Evolutionary conservation across 352 stramenopile species (phyloP).

Genomic region (Phytophthora rubi): DNA sequence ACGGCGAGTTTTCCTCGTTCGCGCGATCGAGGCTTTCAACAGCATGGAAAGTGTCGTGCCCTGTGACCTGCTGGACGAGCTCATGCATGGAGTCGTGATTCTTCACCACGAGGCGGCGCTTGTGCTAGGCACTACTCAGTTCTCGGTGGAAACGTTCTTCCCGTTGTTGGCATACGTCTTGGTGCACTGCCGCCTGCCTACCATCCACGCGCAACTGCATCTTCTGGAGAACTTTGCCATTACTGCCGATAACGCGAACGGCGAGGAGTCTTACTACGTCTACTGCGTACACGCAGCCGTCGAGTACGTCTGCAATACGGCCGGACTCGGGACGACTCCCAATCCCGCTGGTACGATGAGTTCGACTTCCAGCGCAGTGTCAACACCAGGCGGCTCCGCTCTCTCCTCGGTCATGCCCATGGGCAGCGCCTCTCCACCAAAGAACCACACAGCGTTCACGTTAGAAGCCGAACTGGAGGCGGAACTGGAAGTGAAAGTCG

Average conservation of each 20-base stretch:
- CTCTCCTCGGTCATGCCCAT: conserved; percentile 32
- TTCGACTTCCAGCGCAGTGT: conserved; percentile 28
- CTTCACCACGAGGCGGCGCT: conserved; percentile 85
- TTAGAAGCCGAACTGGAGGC: conserved; percentile 24
- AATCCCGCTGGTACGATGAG: conserved; percentile 17
- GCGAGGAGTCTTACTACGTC: conserved; percentile 90
- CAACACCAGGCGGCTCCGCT: conserved; percentile 26
- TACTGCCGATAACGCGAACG: conserved; percentile 76
- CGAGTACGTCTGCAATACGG: conserved; percentile 85
- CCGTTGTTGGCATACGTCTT: conserved; percentile 84
- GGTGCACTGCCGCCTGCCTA: conserved; percentile 72
- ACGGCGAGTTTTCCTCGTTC: conserved; percentile 59
- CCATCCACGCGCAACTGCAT: conserved; percentile 83
- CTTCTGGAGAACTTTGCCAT: conserved; percentile 88
- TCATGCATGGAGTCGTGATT: conserved; percentile 87
- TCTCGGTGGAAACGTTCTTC: conserved; percentile 89
- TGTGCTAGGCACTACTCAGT: conserved; percentile 88
- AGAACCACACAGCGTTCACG: conserved; percentile 22
- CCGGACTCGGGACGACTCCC: conserved; percentile 29
- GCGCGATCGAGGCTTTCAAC: conserved; percentile 82
- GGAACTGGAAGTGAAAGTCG: conserved; percentile 25
- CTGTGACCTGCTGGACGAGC: conserved; percentile 84
- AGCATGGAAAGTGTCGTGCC: conserved; percentile 79
- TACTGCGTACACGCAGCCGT: conserved; percentile 88
- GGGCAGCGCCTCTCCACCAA: conserved; percentile 15